phyloP scores from a whole-genome alignment of 345 rosid species.

The Eutrema yunnanense region DNA sequence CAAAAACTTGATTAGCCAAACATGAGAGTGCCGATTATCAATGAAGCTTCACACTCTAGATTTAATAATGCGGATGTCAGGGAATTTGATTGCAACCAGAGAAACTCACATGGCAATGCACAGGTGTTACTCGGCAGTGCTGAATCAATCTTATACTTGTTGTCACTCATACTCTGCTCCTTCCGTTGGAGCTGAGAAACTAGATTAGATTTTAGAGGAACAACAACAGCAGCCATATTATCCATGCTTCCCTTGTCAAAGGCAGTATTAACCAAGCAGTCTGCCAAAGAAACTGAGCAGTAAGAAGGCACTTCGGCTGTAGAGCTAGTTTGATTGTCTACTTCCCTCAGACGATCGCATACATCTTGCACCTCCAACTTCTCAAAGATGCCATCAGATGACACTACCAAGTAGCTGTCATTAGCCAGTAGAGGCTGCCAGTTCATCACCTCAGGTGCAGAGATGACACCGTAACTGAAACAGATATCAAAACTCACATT shows the following conservation, averaged over 20 bases:
- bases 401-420: constrained; percentile 83
- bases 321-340: constrained; percentile 32
- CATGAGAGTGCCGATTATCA: not conserved
- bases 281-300: constrained; percentile 70
- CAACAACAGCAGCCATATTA: constrained; percentile 76
- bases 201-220: constrained; percentile 51
- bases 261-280: constrained; percentile 72
- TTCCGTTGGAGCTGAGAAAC: constrained; percentile 37
- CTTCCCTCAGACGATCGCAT: constrained; percentile 75
- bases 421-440: constrained; percentile 66
- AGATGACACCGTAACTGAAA: constrained; percentile 75
- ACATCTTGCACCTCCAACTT: constrained; percentile 68
- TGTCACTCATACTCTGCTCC: constrained; percentile 35
- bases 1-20: constrained; percentile 16
- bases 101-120: constrained; percentile 46
- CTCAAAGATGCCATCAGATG: constrained; percentile 96
- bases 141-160: constrained; percentile 31
- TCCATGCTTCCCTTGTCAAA: constrained; percentile 77
- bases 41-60: not conserved
- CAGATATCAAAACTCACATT: constrained; percentile 4
- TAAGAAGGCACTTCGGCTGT: constrained; percentile 47
- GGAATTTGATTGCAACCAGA: constrained; percentile 4
- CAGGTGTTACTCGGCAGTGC: constrained; percentile 25
- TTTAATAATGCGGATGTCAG: not conserved
- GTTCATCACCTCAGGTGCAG: constrained; percentile 82